Percentiles rank a stretch among this genome's conserved stretches.
phyloP scores from a whole-genome alignment of 2,329 filamentous ascomycete species.

The Sarocladium kiliense region DNA sequence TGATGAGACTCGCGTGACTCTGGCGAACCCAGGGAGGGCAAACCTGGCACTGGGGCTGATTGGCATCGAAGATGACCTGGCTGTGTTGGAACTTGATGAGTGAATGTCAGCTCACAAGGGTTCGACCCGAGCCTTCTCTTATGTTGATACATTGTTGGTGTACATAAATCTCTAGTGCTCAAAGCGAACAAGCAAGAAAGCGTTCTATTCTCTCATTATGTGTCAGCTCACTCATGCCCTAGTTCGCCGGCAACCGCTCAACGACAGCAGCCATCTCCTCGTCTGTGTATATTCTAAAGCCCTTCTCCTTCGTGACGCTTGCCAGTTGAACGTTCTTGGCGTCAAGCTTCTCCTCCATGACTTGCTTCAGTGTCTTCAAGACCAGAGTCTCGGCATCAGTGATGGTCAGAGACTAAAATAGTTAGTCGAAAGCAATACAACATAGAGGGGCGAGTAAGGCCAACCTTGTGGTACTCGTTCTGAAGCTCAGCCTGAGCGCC shows the following conservation, averaged over 20 bases:
- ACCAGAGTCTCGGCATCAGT: slow-evolving; percentile 90
- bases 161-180: slow-evolving; percentile 4
- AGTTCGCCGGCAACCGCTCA: slow-evolving; percentile 69
- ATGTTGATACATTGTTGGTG: slow-evolving; percentile 9
- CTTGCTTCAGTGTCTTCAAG: slow-evolving; percentile 97
- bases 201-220: slow-evolving; percentile 13
- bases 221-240: slow-evolving; percentile 15
- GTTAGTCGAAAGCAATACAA: background rate
- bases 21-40: slow-evolving; percentile 58
- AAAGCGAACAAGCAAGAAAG: background rate
- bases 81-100: slow-evolving; percentile 52
- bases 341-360: slow-evolving; percentile 99
- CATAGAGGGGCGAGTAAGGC: background rate
- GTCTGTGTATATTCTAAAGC: slow-evolving; percentile 97
- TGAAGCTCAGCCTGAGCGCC: slow-evolving; percentile 96
- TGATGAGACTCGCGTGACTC: slow-evolving; percentile 43
- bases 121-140: background rate
- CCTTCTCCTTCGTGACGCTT: slow-evolving; percentile 95
- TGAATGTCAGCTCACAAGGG: slow-evolving; percentile 12
- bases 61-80: slow-evolving; percentile 71
- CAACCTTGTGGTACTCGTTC: slow-evolving; percentile 92
- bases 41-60: slow-evolving; percentile 76
- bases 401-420: slow-evolving; percentile 72
- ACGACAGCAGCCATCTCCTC: slow-evolving; percentile 96
- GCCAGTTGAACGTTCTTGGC: slow-evolving; percentile 98